Evolutionary conservation across 768 basidiomycete species (phyloP), one percentile per base, ranked within the genome.

Genomic region (Hygrocybe coccinea): DNA sequence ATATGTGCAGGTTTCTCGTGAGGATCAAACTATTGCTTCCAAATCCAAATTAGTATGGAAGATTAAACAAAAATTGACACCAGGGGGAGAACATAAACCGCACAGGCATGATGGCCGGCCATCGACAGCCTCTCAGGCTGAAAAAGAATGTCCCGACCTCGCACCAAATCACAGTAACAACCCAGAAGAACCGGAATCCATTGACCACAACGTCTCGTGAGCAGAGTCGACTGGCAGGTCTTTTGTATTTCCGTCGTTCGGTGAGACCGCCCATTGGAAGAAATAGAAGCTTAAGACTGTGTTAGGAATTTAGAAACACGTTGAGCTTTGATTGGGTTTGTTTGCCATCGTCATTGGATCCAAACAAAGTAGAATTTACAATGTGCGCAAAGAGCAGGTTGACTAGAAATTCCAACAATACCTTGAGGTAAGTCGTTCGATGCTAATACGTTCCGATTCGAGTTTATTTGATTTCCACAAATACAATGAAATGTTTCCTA

Each of bases 131-230:
- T 10, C 76, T 76, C n/a, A 85, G 60, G 60, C 74, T 79, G 76
- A 79, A 82, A 59, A 78, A 79, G 66, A 82, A 87, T 15, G 72
- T 66, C 9, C 82, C 82, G 29, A 81, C 62, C 60, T 91, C 89
- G 51, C 79, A 86, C 81, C 84, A 85, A 21, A 87, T 70, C 47
- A 89, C 71, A 11, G 80, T 55, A 1, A 82, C 62, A 44, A 86
- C 68, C 81, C 84, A 84, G 44, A 78, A 55, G 25, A 79, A 59
- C 14, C 79, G 77, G 38, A 81, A 69, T n/a, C 68, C 67, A 59
- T 79, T 76, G 43, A 77, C 68, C 21, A 71, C 56, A 37, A 74
- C 55, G 4, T 67, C 56, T 36, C 66, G 74, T 15, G 68, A 69
- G 47, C 58, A 63, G 12, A 69, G 54, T 47, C 56, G 50, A 44